Conservation (phyloP, 495 filamentous ascomycete species). For the Cladorrhinum samala region DNA sequence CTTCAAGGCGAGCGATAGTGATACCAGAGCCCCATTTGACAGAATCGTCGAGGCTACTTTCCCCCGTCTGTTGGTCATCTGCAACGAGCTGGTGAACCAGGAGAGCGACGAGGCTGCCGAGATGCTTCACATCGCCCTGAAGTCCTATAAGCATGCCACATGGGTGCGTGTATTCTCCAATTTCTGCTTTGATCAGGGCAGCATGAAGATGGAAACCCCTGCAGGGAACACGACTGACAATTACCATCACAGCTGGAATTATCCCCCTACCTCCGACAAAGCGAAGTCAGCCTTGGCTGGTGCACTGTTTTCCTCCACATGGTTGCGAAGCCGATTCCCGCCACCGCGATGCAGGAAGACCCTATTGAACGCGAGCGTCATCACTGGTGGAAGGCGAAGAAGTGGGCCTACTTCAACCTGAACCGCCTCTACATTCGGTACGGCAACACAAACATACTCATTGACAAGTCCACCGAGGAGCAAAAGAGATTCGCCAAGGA, state of each 20-base stretch:
- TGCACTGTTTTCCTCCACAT: slow-evolving; percentile 88
- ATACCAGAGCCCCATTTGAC: slow-evolving; percentile 80
- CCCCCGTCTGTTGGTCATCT: slow-evolving; percentile 82
- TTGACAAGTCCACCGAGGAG: slow-evolving; percentile 55
- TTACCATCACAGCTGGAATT: slow-evolving; percentile 70
- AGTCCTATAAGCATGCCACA: slow-evolving; percentile 94
- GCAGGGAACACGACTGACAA: neutral
- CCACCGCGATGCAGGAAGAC: slow-evolving; percentile 72
- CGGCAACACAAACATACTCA: slow-evolving; percentile 68
- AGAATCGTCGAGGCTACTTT: slow-evolving; percentile 89
- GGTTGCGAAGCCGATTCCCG: slow-evolving; percentile 77
- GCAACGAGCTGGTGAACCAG: slow-evolving; percentile 81
- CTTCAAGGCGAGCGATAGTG: slow-evolving; percentile 70
- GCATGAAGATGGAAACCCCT: too few species aligned
- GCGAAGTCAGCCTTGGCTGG: slow-evolving; percentile 85
- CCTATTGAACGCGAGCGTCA: slow-evolving; percentile 81
- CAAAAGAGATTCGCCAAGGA: slow-evolving; percentile 80
- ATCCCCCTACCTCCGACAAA: slow-evolving; percentile 64
- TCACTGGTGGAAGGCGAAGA: slow-evolving; percentile 99
- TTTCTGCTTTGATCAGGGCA: too few species aligned
- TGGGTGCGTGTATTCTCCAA: slow-evolving; percentile 58
- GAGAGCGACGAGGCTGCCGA: slow-evolving; percentile 88
- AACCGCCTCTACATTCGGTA: slow-evolving; percentile 96
- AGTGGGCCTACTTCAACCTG: slow-evolving; percentile 96
- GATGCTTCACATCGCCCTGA: slow-evolving; percentile 91